Percentiles rank a stretch among this genome's conserved stretches.
Conservation (phyloP, 1,284 basidiomycete species). For the Melanopsichium pennsylvanicum region DNA sequence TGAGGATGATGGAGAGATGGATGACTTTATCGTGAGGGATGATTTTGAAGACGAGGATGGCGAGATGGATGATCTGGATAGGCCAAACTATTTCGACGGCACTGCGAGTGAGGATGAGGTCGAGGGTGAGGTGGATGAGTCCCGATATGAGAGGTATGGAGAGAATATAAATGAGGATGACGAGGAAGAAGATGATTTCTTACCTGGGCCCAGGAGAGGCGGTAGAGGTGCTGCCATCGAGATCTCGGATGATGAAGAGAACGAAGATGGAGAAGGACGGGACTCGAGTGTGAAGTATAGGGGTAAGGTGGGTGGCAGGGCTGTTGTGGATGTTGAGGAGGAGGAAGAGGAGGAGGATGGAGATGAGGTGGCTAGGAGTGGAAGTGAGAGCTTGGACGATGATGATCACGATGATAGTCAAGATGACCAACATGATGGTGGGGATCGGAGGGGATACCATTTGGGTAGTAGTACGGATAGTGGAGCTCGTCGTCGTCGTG, state of each 20-base stretch:
- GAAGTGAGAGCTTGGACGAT: no score
- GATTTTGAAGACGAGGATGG: background rate
- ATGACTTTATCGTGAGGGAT: background rate
- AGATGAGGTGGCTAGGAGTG: no score
- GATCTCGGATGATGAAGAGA: slow-evolving; percentile 31
- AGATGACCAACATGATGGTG: no score
- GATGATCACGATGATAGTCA: no score
- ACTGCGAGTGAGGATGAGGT: background rate
- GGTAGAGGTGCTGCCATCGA: slow-evolving; percentile 20
- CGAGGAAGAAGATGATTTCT: slow-evolving; percentile 27
- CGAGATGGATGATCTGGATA: background rate
- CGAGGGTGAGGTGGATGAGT: slow-evolving; percentile 2
- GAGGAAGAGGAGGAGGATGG: no score
- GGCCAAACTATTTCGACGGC: no score
- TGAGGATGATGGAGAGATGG: background rate
- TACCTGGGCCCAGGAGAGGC: slow-evolving; percentile 28
- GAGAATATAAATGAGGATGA: no score
- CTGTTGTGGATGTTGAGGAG: slow-evolving; percentile 6
- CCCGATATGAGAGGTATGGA: no score
- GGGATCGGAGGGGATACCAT: no score
- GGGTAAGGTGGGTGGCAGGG: slow-evolving; percentile 1
- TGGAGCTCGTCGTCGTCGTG: slow-evolving; percentile 15
- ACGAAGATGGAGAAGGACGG: slow-evolving; percentile 3
- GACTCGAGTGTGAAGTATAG: slow-evolving; percentile 29
- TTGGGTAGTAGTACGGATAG: slow-evolving; percentile 25